Conservation (phyloP, 495 filamentous ascomycete genomes). For the Margaritispora aquatica region DNA sequence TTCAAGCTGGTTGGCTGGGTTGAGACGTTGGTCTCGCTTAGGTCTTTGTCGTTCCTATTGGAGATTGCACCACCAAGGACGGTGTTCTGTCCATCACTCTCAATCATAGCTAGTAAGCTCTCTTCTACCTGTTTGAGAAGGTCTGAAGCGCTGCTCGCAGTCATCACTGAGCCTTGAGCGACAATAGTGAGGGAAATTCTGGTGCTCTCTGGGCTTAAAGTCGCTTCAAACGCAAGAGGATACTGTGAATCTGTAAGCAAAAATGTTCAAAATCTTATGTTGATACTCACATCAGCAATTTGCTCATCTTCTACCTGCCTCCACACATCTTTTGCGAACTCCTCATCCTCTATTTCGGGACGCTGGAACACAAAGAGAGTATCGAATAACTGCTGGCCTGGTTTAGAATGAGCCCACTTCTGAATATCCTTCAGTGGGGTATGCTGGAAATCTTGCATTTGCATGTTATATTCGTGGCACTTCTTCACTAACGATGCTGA, state of each 20-base stretch:
- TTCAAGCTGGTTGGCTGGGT: neutral
- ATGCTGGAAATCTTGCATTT: constrained; percentile 58
- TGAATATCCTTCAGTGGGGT: constrained; percentile 66
- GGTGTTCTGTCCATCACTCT: constrained; percentile 4
- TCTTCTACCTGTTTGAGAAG: constrained; percentile 37
- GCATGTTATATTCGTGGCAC: constrained; percentile 57
- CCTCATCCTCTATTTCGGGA: constrained; percentile 24
- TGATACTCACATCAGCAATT: constrained; percentile 42
- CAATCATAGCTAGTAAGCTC: neutral
- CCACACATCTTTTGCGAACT: constrained; percentile 42
- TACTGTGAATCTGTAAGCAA: constrained; percentile 34
- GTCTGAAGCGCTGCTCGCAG: constrained; percentile 21
- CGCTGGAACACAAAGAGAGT: constrained; percentile 82
- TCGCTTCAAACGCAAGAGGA: constrained; percentile 67
- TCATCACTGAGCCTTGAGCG: constrained; percentile 36
- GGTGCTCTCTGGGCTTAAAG: constrained; percentile 34
- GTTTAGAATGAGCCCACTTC: constrained; percentile 54
- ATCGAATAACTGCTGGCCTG: constrained; percentile 64
- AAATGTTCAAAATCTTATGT: constrained; percentile 3
- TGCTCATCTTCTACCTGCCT: constrained; percentile 38
- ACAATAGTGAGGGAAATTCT: constrained; percentile 48
- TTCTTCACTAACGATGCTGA: constrained; percentile 44
- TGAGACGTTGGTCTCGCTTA: neutral
- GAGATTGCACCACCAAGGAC: neutral
- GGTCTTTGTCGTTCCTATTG: neutral